phyloP scores from a whole-genome alignment of 495 filamentous ascomycete species.

The Umbilicaria muhlenbergii region DNA sequence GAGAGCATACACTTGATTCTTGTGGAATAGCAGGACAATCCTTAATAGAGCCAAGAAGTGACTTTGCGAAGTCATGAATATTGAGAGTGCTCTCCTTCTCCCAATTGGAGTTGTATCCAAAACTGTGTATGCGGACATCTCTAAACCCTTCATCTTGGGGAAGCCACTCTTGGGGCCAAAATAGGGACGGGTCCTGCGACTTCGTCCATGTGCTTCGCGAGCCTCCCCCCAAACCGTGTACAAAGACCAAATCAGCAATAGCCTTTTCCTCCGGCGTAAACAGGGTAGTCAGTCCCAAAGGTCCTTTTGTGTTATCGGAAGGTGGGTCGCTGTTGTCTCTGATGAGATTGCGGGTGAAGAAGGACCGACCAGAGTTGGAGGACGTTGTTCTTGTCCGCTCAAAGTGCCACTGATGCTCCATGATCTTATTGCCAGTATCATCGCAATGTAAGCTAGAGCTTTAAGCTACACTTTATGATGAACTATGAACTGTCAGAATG shows the following conservation, averaged over 20 bases:
- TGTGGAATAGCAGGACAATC: not conserved
- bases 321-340: too few species aligned
- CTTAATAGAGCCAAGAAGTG: constrained; percentile 22
- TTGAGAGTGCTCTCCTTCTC: constrained; percentile 18
- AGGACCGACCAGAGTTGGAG: too few species aligned
- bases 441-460: too few species aligned
- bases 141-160: constrained; percentile 16
- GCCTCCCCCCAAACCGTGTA: constrained; percentile 22
- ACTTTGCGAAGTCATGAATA: constrained; percentile 27
- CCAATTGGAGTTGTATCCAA: constrained; percentile 23
- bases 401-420: too few species aligned
- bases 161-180: constrained; percentile 27
- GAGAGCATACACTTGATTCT: not conserved
- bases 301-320: too few species aligned
- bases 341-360: too few species aligned
- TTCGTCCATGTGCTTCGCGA: constrained; percentile 22
- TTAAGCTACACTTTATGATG: too few species aligned
- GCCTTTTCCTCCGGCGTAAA: not conserved
- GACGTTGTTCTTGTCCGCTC: too few species aligned
- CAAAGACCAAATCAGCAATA: constrained; percentile 20
- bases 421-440: too few species aligned
- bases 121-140: constrained; percentile 20
- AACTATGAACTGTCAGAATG: too few species aligned
- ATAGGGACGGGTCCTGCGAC: constrained; percentile 10
- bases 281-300: too few species aligned